Base-by-base conservation (phyloP, 2,329 filamentous ascomycete species). In the Aureobasidium sp. region DNA sequence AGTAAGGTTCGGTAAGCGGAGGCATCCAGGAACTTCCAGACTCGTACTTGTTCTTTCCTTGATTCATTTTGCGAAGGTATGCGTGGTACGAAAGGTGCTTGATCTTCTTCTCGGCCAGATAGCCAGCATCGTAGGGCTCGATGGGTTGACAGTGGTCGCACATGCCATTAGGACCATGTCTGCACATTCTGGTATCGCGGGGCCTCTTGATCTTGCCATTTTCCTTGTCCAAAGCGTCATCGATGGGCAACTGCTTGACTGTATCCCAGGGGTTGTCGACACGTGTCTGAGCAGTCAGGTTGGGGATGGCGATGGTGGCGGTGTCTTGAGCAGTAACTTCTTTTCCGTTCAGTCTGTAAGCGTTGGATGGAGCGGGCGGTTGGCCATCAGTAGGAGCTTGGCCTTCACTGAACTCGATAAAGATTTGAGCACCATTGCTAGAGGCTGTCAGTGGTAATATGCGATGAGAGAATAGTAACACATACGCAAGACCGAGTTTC, bases 81-180 rank as follows among this genome's bases (percentile, higher is more conserved):
- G 92, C 89, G 75, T 99, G 94, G 77, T 97, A 97, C 0, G 94
- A 97, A 31, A 94, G 81, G 75, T 99, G 96, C 75, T 99, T 99
- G 82, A 99, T 97, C 81, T 97, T 97, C 81, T 93, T 95, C 69
- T 99, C 93, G 33, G 85, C 84, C 19, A 99, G 82, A 69, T 97
- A 97, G 61, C 86, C 86, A n/a, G 88, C 75, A 70, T 95, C 87
- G 75, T 96, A 99, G 0, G 94, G 94, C 71, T 99, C 94, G 56
- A 97, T 78, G 0, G 95, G 95, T 85, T 96, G 96, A 78, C 94
- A 99, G 76, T 97, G 95, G 76, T 99, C 94, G 75, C 94, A 99
- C 94, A 99, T 99, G 73, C 94, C 94, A 76, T 96, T 97, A 57
- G 89, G 87, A 1, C 93, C 93, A 73, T 99, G 94, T 65, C 90